A percentile compares a stretch with the other conserved stretches of the same genome.
phyloP scores from a whole-genome alignment of 2,329 filamentous ascomycete species.

The Pyrenophora teres region DNA sequence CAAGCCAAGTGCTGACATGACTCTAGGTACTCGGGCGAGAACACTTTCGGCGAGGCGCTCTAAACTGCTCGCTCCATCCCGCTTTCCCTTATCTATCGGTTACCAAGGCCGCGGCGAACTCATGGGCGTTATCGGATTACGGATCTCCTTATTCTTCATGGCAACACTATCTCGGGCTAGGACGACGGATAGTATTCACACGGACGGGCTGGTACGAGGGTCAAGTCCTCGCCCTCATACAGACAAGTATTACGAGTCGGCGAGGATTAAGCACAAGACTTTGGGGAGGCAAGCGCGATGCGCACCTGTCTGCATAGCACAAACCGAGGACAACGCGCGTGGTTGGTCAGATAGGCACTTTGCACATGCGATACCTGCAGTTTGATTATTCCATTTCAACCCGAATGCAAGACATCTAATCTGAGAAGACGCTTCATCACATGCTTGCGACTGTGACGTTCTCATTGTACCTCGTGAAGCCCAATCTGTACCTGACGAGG shows the following conservation, averaged over 20 bases:
- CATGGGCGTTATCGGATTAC: conserved; percentile 39
- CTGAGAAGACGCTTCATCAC: background rate
- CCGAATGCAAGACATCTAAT: conserved; percentile 27
- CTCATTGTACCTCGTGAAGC: conserved; percentile 14
- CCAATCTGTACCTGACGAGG: conserved; percentile 22
- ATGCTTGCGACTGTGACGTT: conserved; percentile 4
- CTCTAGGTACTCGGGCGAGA: conserved; percentile 89
- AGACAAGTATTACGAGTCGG: conserved; percentile 11
- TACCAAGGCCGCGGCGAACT: conserved; percentile 31
- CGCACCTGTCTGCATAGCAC: background rate
- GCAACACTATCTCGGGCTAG: conserved; percentile 25
- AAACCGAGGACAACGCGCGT: background rate
- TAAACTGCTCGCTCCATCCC: conserved; percentile 30
- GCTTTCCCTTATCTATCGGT: conserved; percentile 22
- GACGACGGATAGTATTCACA: conserved; percentile 22
- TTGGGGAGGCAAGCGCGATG: background rate
- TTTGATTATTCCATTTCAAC: conserved; percentile 26
- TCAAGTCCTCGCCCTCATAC: conserved; percentile 8
- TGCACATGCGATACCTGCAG: conserved; percentile 26
- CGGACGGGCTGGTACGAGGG: conserved; percentile 11
- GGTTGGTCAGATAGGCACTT: conserved; percentile 13
- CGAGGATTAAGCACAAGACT: conserved; percentile 6
- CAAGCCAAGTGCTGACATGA: conserved; percentile 27
- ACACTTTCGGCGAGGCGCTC: conserved; percentile 78
- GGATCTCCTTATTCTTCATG: conserved; percentile 29